Evolutionary conservation across 495 filamentous ascomycete genomes (phyloP), one percentile per base, ranked within the genome.

Genomic region (Daldinia concentrica): DNA sequence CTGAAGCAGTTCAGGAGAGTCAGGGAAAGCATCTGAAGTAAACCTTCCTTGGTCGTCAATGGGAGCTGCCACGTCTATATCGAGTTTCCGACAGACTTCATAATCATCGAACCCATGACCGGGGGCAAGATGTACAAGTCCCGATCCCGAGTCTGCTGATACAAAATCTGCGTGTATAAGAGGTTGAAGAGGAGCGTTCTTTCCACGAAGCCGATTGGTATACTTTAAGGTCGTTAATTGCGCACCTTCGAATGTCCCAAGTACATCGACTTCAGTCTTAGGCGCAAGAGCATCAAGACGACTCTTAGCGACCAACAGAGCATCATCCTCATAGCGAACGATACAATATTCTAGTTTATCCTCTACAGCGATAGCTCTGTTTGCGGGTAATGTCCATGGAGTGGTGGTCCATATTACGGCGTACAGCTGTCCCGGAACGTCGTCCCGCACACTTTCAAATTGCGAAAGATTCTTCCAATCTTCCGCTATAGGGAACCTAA

Each of bases 91-190:
- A 78, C 95, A 98, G 6, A 92, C 88, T 65, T 94, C 87, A 71
- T 98, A 99, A 78, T 99, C 95, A 36, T 99, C 95, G 83, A 97
- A 93, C 39, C 95, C 95, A 74, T 98, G 96, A 1, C 96, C 95
- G 22, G 95, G 95, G 9, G 95, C 95, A 56, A 92, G 86, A 80
- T 99, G 95, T 43, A 98, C 96, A 26, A 99, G 83, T 15, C 95
- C 95, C 51, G 95, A 92, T 19, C 95, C 95, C 27, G 94, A 96
- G 36, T 90, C 88, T 0, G 90, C 88, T 6, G 93, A 91, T 15
- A 98, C 96, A 79, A 97, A 98, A 64, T 91, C 85, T 4, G 92
- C 96, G 58, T 89, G 85, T 55, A 98, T 86, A 15, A 98, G 81
- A 0, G 88, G 90, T 64, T 93, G 92, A 2, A 84, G 73, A 19